Conservation (phyloP, 2,329 filamentous ascomycete species). For the Calonectria leucothoes region DNA sequence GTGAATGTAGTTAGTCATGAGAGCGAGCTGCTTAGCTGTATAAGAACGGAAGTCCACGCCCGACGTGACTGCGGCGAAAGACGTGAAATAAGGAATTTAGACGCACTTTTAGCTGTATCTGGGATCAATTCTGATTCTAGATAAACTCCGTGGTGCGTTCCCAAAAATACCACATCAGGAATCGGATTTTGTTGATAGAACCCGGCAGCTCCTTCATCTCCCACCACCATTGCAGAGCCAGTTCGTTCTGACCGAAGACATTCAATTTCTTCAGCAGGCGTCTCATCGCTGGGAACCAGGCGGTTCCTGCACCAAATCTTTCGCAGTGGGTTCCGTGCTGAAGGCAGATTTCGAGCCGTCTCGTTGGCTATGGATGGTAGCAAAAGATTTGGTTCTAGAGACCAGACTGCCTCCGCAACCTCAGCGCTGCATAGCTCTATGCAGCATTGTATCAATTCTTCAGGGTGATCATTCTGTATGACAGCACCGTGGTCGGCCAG, state of each 20-base stretch:
- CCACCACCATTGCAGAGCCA: not conserved
- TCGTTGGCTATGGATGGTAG: not conserved
- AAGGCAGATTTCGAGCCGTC: not conserved
- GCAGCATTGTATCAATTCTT: not conserved
- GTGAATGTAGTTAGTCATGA: not conserved
- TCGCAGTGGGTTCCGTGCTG: not conserved
- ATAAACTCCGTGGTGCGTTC: not conserved
- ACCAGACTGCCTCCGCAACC: not conserved
- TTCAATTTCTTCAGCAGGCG: not conserved
- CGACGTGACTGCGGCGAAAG: not conserved
- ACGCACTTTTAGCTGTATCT: not conserved
- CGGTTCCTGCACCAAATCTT: not conserved
- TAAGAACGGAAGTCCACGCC: not conserved
- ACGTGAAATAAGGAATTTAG: not conserved
- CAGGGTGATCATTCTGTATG: not conserved
- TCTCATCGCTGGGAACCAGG: not conserved
- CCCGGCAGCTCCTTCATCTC: not conserved
- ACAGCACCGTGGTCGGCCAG: not conserved
- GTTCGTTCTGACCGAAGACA: not conserved
- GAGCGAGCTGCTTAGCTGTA: not conserved
- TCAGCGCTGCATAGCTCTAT: not conserved
- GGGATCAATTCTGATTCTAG: not conserved
- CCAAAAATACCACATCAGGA: not conserved
- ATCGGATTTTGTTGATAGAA: not conserved
- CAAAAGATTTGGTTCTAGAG: not conserved